Evolutionary conservation across 257 asterid species (phyloP), one percentile per base, ranked within the genome.

Genomic region (Echites panduratus): DNA sequence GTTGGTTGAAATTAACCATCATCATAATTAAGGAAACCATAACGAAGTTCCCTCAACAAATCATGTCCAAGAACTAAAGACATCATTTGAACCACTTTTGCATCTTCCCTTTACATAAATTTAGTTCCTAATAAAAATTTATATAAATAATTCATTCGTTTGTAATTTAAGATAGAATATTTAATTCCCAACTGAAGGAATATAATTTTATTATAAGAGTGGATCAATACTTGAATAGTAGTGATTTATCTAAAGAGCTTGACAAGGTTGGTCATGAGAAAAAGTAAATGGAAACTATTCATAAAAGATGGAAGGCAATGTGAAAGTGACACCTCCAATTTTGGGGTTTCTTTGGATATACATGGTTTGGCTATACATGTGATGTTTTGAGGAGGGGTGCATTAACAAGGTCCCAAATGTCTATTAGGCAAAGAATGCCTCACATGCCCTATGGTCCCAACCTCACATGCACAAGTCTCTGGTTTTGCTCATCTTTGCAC

Each of bases 391-490:
- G 27, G 82, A 81, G 71, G 5, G 74, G 74, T 68, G 82, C 79
- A 84, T 81, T 78, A 81, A 70, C 76, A 75, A 53, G 62, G 75
- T 53, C 78, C 82, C 81, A 50, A 75, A 48, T 76, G 80, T 53
- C 72, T 35, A 41, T 48, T 52, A 48, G 43, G 58, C 68, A 49
- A 74, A 78, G 78, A 61, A 70, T 56, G 80, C 75, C 70, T 69
- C 84, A 82, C 87, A 79, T 76, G 83, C 70, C 75, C 0, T 47
- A 54, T 77, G 86, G 88, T 56, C 82, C 92, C 91, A 77, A 63
- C 82, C 65, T 77, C 89, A 89, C 90, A 79, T 89, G 92, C 79
- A 62, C 45, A 65, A 50, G 66, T 73, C 56, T 67, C 65, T 79
- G 81, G 19, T n/a, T 63, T 52, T 52, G 38, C 57, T n/a, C 44